Base-by-base conservation (phyloP, 2,329 filamentous ascomycete genomes). In the Elsinoe fawcettii region DNA sequence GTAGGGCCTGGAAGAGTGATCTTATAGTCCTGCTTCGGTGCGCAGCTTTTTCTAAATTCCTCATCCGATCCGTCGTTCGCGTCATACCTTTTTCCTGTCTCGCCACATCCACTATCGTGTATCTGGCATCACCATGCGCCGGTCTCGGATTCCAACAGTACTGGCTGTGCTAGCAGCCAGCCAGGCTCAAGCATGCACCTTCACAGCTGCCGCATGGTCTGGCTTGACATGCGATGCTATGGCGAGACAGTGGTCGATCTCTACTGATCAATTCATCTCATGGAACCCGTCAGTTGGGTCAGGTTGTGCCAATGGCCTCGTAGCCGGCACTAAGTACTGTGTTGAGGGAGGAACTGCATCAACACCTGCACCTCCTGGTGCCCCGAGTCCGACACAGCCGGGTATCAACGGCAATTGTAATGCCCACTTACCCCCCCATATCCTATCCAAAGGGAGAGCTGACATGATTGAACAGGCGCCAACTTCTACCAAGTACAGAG, bases 261-360 rank as follows among this genome's bases (percentile, higher is more conserved):
- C 46, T 12, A 32, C 27, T 5, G 46, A 51, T 23, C 23, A 30
- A 14, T 51, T 51, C 46, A 51, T 51, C 46, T 32, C 46, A 3
- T 51, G 46, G 46, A 51, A 51, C 27, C 46, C 46, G 32, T 51
- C 46, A 32, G 46, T 51, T n/a, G 46, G 46, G 7, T 5, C n/a
- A 22, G 27, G 27, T 8, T 51, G 46, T 51, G 46, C 27, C 9
- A 51, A 51, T 25, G 46, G 46, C n/a, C 46, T 51, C n/a, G 25
- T 32, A 18, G 12, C 46, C 5, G 46, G 46, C 46, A 34, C 16
- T 14, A 34, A 51, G 25, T 51, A 51, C 25, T 51, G 46, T 12
- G 46, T 51, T 5, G 46, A 51, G 16, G 25, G 25, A 20, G 30
- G 25, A 12, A 34, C 27, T 11, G 46, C 46, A 11, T 34, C 46